Conservation (phyloP, 768 basidiomycete genomes). For the Leccinum subtestaceum region DNA sequence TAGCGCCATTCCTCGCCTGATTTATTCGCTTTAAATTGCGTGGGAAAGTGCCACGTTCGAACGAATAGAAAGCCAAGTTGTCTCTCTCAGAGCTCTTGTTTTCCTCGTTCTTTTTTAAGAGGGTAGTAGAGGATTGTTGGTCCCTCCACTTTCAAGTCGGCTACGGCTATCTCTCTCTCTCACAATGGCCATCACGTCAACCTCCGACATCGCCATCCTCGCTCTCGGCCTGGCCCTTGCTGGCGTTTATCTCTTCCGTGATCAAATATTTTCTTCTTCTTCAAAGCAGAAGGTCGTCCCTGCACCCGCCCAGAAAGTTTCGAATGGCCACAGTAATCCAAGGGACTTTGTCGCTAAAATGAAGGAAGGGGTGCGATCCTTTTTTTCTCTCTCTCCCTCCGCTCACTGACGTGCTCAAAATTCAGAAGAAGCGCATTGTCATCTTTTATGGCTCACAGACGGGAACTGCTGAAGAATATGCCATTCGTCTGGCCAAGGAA, state of each 20-base stretch:
- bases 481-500: slow-evolving; percentile 96
- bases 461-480: slow-evolving; percentile 97
- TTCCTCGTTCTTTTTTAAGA: slow-evolving; percentile 1
- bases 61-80: slow-evolving; percentile 12
- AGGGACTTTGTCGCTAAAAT: slow-evolving; percentile 93
- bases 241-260: slow-evolving; percentile 78
- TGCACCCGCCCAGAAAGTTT: slow-evolving; percentile 39
- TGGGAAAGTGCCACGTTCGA: slow-evolving; percentile 43
- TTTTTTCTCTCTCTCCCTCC: slow-evolving; percentile 2
- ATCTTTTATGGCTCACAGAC: slow-evolving; percentile 99
- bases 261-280: slow-evolving; percentile 67
- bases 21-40: slow-evolving; percentile 14
- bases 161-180: not conserved
- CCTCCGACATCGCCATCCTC: slow-evolving; percentile 73
- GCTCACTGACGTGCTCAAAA: not conserved
- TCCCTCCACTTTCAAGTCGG: not conserved
- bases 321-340: slow-evolving; percentile 81
- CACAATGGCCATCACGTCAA: slow-evolving; percentile 57
- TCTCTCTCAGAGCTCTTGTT: slow-evolving; percentile 15
- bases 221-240: slow-evolving; percentile 73
- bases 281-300: slow-evolving; percentile 60
- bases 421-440: slow-evolving; percentile 91
- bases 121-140: not conserved
- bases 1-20: too few species aligned
- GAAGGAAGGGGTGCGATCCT: slow-evolving; percentile 75